Conservation (phyloP, 352 stramenopile genomes). For the Pythium utonaiense region DNA sequence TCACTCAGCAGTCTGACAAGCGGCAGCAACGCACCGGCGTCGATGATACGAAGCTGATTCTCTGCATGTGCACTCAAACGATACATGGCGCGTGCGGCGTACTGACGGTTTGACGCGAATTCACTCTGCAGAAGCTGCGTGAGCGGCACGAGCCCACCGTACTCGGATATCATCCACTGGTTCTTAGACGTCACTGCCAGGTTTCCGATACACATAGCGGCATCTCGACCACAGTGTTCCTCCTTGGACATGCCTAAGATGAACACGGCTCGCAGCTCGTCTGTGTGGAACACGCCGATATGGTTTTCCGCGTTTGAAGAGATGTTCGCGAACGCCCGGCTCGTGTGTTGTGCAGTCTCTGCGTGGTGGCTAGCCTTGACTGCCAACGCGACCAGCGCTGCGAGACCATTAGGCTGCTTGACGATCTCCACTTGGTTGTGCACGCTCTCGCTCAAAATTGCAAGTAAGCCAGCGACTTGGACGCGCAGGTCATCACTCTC, state of each 20-base stretch:
- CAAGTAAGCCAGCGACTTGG: conserved; percentile 86
- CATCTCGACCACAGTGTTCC: conserved; percentile 89
- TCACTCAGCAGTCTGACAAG: conserved; percentile 71
- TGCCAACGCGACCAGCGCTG: conserved; percentile 58
- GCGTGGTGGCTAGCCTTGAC: conserved; percentile 52
- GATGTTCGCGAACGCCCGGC: conserved; percentile 88
- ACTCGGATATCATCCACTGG: conserved; percentile 84
- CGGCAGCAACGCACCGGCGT: conserved; percentile 69
- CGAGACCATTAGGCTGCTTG: conserved; percentile 60
- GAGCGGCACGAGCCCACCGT: conserved; percentile 84
- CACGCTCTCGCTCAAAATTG: conserved; percentile 91
- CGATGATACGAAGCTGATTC: conserved; percentile 87
- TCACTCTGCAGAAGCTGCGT: conserved; percentile 67
- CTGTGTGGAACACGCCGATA: conserved; percentile 72
- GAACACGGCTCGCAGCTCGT: conserved; percentile 80
- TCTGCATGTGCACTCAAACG: conserved; percentile 80
- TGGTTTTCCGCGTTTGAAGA: conserved; percentile 93
- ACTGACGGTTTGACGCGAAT: conserved; percentile 76
- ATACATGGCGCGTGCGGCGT: conserved; percentile 86
- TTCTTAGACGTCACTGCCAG: conserved; percentile 89
- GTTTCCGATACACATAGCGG: conserved; percentile 92
- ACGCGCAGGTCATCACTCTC: conserved; percentile 81
- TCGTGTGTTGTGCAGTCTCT: conserved; percentile 86
- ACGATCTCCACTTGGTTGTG: conserved; percentile 89
- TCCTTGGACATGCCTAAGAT: conserved; percentile 64